Evolutionary conservation across 2,329 filamentous ascomycete genomes (phyloP), one percentile per base, ranked within the genome.

Genomic region (Teratosphaeria nubilosa): DNA sequence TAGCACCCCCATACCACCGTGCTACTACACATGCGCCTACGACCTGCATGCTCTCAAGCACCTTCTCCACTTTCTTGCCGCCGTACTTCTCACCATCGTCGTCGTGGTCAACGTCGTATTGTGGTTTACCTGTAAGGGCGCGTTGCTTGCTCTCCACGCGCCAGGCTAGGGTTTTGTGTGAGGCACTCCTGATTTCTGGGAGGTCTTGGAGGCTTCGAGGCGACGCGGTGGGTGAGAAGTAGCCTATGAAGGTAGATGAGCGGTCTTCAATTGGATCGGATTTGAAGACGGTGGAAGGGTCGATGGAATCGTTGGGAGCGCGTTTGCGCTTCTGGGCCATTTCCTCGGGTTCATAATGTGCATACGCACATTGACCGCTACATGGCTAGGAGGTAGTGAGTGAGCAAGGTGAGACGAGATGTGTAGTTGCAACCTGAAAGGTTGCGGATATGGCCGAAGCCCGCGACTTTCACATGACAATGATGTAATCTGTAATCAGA

Each of bases 61-160:
- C 72, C 57, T 75, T 73, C 64, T 76, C 71, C 3, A 82, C 69
- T 25, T 73, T 73, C 58, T 73, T 75, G 4, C 78, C 80, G 0
- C 74, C 80, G 67, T 78, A 77, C 56, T 75, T 76, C 65, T 82
- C 80, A 14, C 80, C 80, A 61, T 82, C 80, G 59, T 82, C 80
- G 57, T 82, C 79, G 54, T 75, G 72, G 13, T 76, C 77, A 0
- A 72, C 67, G 45, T 77, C 73, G 62, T 75, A 78, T 0, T 73
- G 66, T 32, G 70, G 71, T 1, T 67, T 63, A 27, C 58, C 60
- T 11, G 69, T 72, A 20, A 81, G 67, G 7, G 75, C 75, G 56
- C 73, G 74, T 65, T 81, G 78, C 5, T 72, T 73, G 20, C 76
- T 77, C 22, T 74, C 73, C 54, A 70, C 73, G 24, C 80, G 73